Percentiles rank a stretch among this genome's conserved stretches.
Conservation (phyloP, 2,329 filamentous ascomycete species). For the Microascus cirrosus region DNA sequence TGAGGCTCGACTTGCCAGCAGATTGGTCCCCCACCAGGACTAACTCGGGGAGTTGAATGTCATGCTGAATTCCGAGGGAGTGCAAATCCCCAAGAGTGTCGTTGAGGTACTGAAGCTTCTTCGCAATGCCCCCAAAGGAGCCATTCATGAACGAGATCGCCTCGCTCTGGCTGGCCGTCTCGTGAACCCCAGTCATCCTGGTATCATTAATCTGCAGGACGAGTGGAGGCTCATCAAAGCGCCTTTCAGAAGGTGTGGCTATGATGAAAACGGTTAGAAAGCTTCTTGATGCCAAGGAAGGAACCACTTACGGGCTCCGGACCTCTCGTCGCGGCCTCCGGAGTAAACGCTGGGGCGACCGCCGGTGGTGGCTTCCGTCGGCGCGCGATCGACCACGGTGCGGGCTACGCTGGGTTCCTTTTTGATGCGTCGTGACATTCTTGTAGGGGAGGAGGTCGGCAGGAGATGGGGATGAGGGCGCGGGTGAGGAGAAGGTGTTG, state of each 20-base stretch:
- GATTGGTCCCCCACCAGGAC: slow-evolving; percentile 79
- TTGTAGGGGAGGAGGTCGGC: background rate
- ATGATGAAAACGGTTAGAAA: background rate
- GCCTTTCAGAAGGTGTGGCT: slow-evolving; percentile 5
- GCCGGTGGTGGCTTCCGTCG: background rate
- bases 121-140: slow-evolving; percentile 43
- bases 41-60: slow-evolving; percentile 63
- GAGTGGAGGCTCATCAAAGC: slow-evolving; percentile 1
- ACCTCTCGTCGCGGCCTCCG: background rate
- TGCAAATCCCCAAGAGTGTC: slow-evolving; percentile 58
- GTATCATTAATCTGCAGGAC: slow-evolving; percentile 5
- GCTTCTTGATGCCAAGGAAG: background rate
- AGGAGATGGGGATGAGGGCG: background rate
- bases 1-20: slow-evolving; percentile 65
- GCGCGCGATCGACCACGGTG: background rate
- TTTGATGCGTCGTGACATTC: background rate
- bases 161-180: slow-evolving; percentile 16
- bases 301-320: background rate
- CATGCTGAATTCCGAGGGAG: slow-evolving; percentile 60
- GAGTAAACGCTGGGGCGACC: background rate
- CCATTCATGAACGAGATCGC: slow-evolving; percentile 24
- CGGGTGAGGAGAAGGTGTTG: background rate
- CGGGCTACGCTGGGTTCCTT: background rate
- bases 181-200: slow-evolving; percentile 11
- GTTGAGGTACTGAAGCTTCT: slow-evolving; percentile 53